These are phyloP conservation scores for Sporothrix dimorphospora DNA, from an alignment of 2,329 filamentous ascomycete species.

Conservation along the genomic window DNA sequence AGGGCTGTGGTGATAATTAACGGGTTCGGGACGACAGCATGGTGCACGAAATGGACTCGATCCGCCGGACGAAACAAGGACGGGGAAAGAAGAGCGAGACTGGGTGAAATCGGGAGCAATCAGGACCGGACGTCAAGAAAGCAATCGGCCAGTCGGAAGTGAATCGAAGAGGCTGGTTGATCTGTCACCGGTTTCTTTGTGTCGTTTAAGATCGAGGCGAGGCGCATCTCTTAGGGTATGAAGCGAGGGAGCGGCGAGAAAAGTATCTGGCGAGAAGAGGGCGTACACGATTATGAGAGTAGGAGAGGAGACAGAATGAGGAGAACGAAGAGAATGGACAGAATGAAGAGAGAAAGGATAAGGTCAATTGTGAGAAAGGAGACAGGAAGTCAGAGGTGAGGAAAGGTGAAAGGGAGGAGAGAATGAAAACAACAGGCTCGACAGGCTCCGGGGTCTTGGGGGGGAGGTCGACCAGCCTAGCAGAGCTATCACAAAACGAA, in stretches of 20 bases:
- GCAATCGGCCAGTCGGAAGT: no score
- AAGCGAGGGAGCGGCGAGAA: neutral
- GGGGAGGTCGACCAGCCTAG: neutral
- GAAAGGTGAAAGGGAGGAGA: conserved; percentile 1
- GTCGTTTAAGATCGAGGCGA: neutral
- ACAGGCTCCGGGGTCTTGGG: neutral
- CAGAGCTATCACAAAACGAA: conserved; percentile 13
- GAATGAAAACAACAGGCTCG: conserved; percentile 5
- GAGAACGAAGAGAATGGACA: neutral
- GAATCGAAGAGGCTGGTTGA: neutral
- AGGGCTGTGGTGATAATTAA: conserved; percentile 24
- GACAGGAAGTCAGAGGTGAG: neutral
- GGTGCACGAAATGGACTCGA: conserved; percentile 17
- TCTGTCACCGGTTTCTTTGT: neutral
- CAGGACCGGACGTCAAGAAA: neutral
- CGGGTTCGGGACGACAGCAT: conserved; percentile 26
- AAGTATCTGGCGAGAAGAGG: neutral
- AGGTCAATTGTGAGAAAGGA: conserved; percentile 3
- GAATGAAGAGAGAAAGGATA: neutral
- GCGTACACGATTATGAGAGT: no score
- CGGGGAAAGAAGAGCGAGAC: neutral
- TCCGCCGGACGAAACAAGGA: neutral
- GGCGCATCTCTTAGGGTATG: neutral
- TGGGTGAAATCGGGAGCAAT: neutral
- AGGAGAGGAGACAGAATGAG: neutral